Evolutionary conservation across 2,329 filamentous ascomycete species (phyloP), one percentile per base, ranked within the genome.

Genomic region (Parastagonospora avenae): DNA sequence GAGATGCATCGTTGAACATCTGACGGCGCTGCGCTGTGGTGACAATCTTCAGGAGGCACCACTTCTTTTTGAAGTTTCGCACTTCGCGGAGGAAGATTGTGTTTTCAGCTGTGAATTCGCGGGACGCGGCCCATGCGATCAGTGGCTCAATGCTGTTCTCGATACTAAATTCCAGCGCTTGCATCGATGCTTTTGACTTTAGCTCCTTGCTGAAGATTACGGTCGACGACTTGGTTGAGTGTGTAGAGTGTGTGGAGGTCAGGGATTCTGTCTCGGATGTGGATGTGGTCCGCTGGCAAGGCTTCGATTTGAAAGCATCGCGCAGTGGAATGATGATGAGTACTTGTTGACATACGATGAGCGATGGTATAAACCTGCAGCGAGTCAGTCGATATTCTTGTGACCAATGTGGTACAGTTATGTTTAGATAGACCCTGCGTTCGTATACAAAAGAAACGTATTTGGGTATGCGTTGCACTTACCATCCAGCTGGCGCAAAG

Each of bases 61-160:
- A 74, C 43, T 72, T 73, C 50, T 65, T 69, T 42, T 63, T 67
- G 57, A 70, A 74, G 54, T 71, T 73, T 15, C 69, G 67, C 2
- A 72, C 71, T 62, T 73, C 69, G n/a, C 71, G 69, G 9, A 74
- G 61, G 53, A 74, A 74, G 42, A 74, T 71, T 46, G 67, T 64
- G 47, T 74, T 74, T 30, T 74, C 71, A 33, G 70, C 71, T 2
- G 71, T 73, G 52, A 74, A 74, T 32, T 74, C 71, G 27, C 62
- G 63, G 1, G 65, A 63, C 9, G 71, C 71, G 2, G 71, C 66
- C 69, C 69, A 74, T 2, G 63, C 59, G n/a, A 73, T 72, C 16
- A 74, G 59, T 0, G 66, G 55, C 27, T 73, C 70, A 31, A 74
- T 72, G 41, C 61, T 69, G 32, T 73, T 59, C 42, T 72, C 59